Evolutionary conservation across 768 basidiomycete species (phyloP), one percentile per base, ranked within the genome.

Genomic region (Gloeopeniophorella convolvens): DNA sequence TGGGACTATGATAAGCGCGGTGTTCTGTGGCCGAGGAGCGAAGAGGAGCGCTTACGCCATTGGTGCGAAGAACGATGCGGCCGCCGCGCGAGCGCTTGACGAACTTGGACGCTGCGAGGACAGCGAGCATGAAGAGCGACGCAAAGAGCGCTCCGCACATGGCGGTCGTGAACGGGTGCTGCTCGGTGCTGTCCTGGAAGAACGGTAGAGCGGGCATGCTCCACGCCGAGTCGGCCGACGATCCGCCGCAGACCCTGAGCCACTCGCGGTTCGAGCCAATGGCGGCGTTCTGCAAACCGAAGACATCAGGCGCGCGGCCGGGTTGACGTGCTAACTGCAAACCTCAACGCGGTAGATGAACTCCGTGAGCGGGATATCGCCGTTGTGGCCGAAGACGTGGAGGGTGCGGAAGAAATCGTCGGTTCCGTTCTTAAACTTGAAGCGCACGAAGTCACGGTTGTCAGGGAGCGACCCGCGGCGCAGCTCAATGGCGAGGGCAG

Each of bases 401-500:
- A 86, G 67, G 52, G 79, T 80, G 58, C 75, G 65, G 73, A 85
- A 89, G 62, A 70, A 68, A 49, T 70, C 71, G 44, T 66, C 54
- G 45, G 88, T 87, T 42, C 88, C 89, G 67, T 90, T 90, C 78
- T 79, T 84, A 78, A 89, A 89, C 66, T 78, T 82, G 78, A 90
- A 76, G 63, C 86, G 83, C 63, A 90, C 67, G 71, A 89, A 89
- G 71, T 86, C 83, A 55, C 85, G 82, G 63, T 78, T 72, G 60
- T 88, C 85, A 11, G 84, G 85, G 39, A 83, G 78, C 46, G 79
- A 77, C 45, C 84, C 83, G 39, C 82, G 80, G 65, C 82, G 82
- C 58, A 90, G 77, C 71, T 90, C 89, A 55, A 90, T 82, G 49
- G 78, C 83, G 42, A 89, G 64, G 41, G 86, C 84, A 53, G 85